Conservation (phyloP, 148 eudicot genomes). For the Silene uniflora region DNA sequence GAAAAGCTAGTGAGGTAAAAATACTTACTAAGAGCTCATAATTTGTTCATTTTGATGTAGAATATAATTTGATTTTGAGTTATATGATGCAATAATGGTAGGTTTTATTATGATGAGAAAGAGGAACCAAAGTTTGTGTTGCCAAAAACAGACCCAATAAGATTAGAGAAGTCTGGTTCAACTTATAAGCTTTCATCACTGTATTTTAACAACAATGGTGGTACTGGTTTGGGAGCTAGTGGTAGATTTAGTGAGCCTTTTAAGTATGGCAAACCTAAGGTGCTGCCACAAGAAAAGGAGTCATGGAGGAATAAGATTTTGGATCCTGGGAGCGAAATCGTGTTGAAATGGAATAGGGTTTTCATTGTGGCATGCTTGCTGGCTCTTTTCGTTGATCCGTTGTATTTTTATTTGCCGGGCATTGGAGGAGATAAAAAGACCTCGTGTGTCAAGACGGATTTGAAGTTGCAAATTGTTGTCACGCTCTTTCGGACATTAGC, state of each 20-base stretch:
- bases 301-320: slow-evolving; percentile 66
- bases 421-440: slow-evolving; percentile 47
- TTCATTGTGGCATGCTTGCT: slow-evolving; percentile 77
- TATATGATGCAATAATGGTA: slow-evolving; percentile 16
- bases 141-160: slow-evolving; percentile 46
- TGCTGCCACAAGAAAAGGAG: slow-evolving; percentile 48
- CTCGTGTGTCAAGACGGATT: slow-evolving; percentile 65
- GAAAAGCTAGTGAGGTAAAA: slow-evolving; percentile 63
- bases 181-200: slow-evolving; percentile 46
- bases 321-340: slow-evolving; percentile 91
- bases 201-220: slow-evolving; percentile 34
- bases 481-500: slow-evolving; percentile 79
- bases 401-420: slow-evolving; percentile 77
- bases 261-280: slow-evolving; percentile 54
- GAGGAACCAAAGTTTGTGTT: slow-evolving; percentile 37
- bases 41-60: no score
- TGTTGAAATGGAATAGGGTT: slow-evolving; percentile 79
- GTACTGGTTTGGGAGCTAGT: slow-evolving; percentile 30
- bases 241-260: slow-evolving; percentile 38
- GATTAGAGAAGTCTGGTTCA: slow-evolving; percentile 52
- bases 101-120: slow-evolving; percentile 76
- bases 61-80: no score
- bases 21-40: background rate
- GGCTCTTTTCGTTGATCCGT: slow-evolving; percentile 90
- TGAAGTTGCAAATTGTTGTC: slow-evolving; percentile 63